Conservation (phyloP, 768 basidiomycete genomes). For the Lyophyllum atratum region DNA sequence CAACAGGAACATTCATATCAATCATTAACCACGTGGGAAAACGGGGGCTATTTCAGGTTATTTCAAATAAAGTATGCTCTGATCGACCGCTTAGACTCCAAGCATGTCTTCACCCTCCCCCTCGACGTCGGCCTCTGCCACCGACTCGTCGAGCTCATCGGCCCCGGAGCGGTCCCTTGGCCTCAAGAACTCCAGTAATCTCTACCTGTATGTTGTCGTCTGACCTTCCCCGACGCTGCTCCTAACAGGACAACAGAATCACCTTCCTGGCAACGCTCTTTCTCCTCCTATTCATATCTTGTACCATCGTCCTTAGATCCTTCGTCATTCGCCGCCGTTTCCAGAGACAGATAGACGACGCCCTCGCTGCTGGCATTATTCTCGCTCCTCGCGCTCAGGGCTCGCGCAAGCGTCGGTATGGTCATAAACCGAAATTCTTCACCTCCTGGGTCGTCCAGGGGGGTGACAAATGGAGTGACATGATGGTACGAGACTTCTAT, state of each 20-base stretch:
- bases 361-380: slow-evolving; percentile 51
- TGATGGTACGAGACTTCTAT: slow-evolving; percentile 40
- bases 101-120: slow-evolving; percentile 19
- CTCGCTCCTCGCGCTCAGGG: slow-evolving; percentile 41
- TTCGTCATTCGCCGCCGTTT: slow-evolving; percentile 61
- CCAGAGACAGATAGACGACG: slow-evolving; percentile 52
- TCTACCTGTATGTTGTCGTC: slow-evolving; percentile 41
- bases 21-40: slow-evolving; percentile 6
- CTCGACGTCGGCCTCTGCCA: slow-evolving; percentile 5
- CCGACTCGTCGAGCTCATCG: slow-evolving; percentile 14
- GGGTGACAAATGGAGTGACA: slow-evolving; percentile 44
- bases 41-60: neutral
- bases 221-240: neutral
- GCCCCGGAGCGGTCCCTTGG: slow-evolving; percentile 3
- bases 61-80: neutral
- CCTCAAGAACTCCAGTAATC: slow-evolving; percentile 33
- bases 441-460: slow-evolving; percentile 42
- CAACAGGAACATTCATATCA: slow-evolving; percentile 1
- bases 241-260: slow-evolving; percentile 41
- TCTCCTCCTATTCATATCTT: slow-evolving; percentile 65
- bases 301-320: slow-evolving; percentile 64
- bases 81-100: slow-evolving; percentile 6
- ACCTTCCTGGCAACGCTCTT: slow-evolving; percentile 75
- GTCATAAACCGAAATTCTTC: slow-evolving; percentile 52
- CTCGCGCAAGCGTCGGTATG: slow-evolving; percentile 41